Percentiles rank a stretch among this genome's conserved stretches.
These are phyloP conservation scores for Alternaria longipes DNA, from an alignment of 2,329 filamentous ascomycete species.

Conservation along the genomic window DNA sequence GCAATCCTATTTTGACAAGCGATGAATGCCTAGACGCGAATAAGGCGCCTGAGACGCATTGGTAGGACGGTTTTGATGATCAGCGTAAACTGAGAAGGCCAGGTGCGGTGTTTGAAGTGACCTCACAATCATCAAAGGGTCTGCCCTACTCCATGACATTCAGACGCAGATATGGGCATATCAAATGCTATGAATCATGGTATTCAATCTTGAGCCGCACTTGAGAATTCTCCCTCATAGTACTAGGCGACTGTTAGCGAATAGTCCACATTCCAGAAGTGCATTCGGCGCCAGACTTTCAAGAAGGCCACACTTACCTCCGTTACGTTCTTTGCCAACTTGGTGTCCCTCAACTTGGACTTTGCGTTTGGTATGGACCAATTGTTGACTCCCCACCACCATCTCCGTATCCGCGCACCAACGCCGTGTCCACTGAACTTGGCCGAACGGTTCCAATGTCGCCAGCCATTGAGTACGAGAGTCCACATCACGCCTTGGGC, in stretches of 20 bases:
- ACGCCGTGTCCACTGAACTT: constrained; percentile 78
- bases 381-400: constrained; percentile 96
- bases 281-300: constrained; percentile 34
- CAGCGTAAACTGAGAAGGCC: not conserved
- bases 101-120: not conserved
- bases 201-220: constrained; percentile 30
- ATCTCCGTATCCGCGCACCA: constrained; percentile 80
- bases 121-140: not conserved
- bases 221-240: constrained; percentile 41
- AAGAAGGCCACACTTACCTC: constrained; percentile 50
- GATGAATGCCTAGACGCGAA: not conserved
- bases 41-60: not conserved
- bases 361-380: constrained; percentile 64
- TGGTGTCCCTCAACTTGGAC: constrained; percentile 37
- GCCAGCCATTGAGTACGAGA: constrained; percentile 84
- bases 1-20: not conserved
- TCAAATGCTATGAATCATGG: not conserved
- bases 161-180: not conserved
- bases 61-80: not conserved
- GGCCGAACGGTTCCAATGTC: constrained; percentile 83
- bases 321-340: constrained; percentile 45
- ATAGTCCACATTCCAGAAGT: not conserved
- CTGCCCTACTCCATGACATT: not conserved
- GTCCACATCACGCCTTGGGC: constrained; percentile 91
- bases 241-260: constrained; percentile 35